phyloP scores from a whole-genome alignment of 176 grass and related monocot genomes.

The Tillandsia leiboldiana region DNA sequence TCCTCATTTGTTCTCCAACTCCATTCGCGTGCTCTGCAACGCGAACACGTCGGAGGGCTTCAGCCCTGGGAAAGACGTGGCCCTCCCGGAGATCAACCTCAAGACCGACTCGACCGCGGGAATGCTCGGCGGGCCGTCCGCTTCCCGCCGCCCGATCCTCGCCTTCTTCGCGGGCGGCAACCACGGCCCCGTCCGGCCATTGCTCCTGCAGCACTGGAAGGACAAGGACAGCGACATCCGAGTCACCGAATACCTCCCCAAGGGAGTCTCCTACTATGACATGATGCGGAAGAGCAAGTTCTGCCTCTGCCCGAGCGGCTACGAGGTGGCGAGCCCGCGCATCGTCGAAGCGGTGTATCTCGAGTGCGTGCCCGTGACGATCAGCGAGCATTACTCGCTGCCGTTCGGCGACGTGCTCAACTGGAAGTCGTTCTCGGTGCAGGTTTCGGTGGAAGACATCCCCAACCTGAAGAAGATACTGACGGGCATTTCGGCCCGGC shows the following conservation, averaged over 20 bases:
- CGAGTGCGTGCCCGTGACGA: constrained; percentile 74
- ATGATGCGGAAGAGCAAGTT: constrained; percentile 71
- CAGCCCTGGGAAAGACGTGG: constrained; percentile 52
- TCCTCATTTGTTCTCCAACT: constrained; percentile 32
- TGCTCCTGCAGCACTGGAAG: constrained; percentile 57
- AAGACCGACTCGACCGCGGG: constrained; percentile 24
- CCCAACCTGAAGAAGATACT: constrained; percentile 51
- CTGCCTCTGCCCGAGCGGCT: constrained; percentile 81
- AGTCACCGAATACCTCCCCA: constrained; percentile 62
- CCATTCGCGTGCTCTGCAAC: constrained; percentile 83
- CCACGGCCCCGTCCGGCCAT: constrained; percentile 59
- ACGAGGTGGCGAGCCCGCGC: constrained; percentile 86
- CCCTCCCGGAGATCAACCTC: constrained; percentile 70
- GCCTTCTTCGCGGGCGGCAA: constrained; percentile 80
- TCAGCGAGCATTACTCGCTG: constrained; percentile 57
- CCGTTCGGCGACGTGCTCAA: constrained; percentile 76
- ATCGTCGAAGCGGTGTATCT: constrained; percentile 81
- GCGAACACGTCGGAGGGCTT: constrained; percentile 93
- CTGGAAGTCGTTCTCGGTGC: constrained; percentile 68
- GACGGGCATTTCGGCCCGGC: constrained; percentile 37
- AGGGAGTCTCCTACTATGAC: constrained; percentile 53
- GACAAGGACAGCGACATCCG: constrained; percentile 32
- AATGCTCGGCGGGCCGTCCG: constrained; percentile 55
- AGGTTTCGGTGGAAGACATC: constrained; percentile 45
- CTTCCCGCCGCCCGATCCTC: constrained; percentile 48